Percentiles rank a stretch among this genome's conserved stretches.
Conservation (phyloP, 2,329 filamentous ascomycete species). For the Fusarium anguioides region DNA sequence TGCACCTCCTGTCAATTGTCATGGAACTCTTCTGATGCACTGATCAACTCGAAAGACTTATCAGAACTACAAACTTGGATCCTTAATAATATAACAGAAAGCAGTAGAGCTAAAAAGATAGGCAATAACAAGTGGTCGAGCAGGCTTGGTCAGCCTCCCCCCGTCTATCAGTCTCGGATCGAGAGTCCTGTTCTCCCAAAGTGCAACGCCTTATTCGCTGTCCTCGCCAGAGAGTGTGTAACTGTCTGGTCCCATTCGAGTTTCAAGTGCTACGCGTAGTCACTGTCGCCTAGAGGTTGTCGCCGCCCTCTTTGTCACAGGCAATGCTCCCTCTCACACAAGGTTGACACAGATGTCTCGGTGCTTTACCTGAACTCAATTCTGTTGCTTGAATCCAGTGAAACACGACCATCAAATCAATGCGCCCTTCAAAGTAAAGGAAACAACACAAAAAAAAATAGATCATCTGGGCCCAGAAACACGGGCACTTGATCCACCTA, state of each 20-base stretch:
- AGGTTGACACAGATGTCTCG: not conserved
- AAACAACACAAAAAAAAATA: conserved; percentile 5
- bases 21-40: not conserved
- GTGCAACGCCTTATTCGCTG: not conserved
- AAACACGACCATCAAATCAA: conserved; percentile 1
- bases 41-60: not conserved
- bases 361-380: not conserved
- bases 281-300: no score
- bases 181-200: not conserved
- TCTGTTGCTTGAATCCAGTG: conserved; percentile 4
- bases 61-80: not conserved
- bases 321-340: no score
- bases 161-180: conserved; percentile 5
- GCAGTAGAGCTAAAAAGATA: conserved; percentile 1
- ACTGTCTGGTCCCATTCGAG: not conserved
- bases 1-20: no score
- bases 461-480: conserved; percentile 13
- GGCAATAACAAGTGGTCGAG: conserved; percentile 1
- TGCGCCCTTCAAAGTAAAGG: not conserved
- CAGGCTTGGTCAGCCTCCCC: conserved; percentile 21
- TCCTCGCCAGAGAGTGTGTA: conserved; percentile 6
- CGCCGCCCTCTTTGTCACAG: no score
- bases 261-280: not conserved
- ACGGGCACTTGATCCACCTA: conserved; percentile 18
- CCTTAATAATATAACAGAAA: not conserved